A percentile compares a stretch with the other conserved stretches of the same genome.
Conservation (phyloP, 495 filamentous ascomycete genomes). For the Tuber indicum region DNA sequence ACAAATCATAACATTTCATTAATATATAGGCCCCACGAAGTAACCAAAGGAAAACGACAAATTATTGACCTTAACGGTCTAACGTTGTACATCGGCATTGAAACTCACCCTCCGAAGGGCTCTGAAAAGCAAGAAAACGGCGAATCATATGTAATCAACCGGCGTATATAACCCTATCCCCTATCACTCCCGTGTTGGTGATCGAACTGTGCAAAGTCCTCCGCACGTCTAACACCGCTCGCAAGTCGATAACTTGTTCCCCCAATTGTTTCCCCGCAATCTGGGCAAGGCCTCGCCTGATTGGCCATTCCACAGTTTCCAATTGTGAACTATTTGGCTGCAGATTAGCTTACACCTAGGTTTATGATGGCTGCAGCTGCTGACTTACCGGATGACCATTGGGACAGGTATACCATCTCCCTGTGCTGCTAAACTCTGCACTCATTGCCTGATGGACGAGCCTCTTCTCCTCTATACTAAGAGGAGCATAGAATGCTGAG, state of each 20-base stretch:
- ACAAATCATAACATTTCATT: not conserved
- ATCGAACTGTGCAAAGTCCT: constrained; percentile 45
- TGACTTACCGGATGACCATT: constrained; percentile 55
- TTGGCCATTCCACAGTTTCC: constrained; percentile 70
- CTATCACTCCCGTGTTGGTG: not conserved
- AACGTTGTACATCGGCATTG: not conserved
- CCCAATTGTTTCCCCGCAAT: constrained; percentile 58
- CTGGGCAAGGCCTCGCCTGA: constrained; percentile 56
- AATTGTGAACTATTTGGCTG: constrained; percentile 52
- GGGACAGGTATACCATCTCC: constrained; percentile 63
- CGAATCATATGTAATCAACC: not conserved
- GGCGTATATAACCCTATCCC: not conserved
- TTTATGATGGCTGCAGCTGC: not conserved
- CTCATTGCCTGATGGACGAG: constrained; percentile 51
- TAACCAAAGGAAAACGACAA: not conserved
- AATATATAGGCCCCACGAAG: not conserved
- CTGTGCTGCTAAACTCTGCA: constrained; percentile 50
- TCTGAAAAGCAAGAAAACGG: not conserved
- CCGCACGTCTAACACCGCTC: constrained; percentile 50
- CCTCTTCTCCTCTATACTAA: constrained; percentile 44
- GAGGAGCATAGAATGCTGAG: constrained; percentile 40
- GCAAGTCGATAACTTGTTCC: constrained; percentile 50
- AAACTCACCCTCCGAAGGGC: not conserved
- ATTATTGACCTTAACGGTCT: not conserved
- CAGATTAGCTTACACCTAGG: constrained; percentile 10